These are phyloP conservation scores for Saccharomyces paradoxus DNA, from an alignment of 805 yeast species.

Conservation along the genomic window DNA sequence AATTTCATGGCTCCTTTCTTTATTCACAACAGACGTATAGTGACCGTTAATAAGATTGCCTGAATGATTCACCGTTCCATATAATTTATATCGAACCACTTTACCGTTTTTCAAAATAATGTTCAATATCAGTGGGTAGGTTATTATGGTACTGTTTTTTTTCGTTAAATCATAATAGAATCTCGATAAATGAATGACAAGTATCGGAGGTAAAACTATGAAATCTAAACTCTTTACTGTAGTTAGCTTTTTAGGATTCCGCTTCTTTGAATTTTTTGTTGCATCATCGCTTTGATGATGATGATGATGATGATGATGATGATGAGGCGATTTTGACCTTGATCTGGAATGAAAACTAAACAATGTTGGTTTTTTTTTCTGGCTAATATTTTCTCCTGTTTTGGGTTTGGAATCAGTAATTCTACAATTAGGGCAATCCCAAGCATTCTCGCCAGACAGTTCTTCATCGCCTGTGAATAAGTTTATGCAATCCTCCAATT, in stretches of 20 bases:
- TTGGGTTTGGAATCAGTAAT: background rate
- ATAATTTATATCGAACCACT: slow-evolving; percentile 41
- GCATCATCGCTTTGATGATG: background rate
- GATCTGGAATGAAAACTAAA: background rate
- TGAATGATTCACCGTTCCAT: slow-evolving; percentile 60
- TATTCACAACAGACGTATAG: slow-evolving; percentile 61
- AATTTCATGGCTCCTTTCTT: slow-evolving; percentile 32
- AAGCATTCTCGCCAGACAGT: slow-evolving; percentile 64
- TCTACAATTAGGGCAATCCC: slow-evolving; percentile 73
- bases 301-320: slow-evolving; percentile 53
- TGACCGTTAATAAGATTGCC: slow-evolving; percentile 71
- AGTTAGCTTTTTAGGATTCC: slow-evolving; percentile 25
- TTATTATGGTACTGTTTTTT: slow-evolving; percentile 42
- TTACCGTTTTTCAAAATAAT: slow-evolving; percentile 35
- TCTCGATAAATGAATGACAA: slow-evolving; percentile 79
- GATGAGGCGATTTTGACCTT: slow-evolving; percentile 39
- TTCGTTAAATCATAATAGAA: slow-evolving; percentile 52
- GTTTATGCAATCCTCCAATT: slow-evolving; percentile 54
- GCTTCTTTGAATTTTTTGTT: slow-evolving; percentile 30
- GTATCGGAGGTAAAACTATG: slow-evolving; percentile 68
- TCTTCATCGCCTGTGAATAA: slow-evolving; percentile 58
- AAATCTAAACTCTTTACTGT: slow-evolving; percentile 68
- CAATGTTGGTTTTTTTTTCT: background rate
- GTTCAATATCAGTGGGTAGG: slow-evolving; percentile 48
- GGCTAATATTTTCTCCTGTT: background rate